Evolutionary conservation across 371 early-diverging fungal genomes (phyloP).

Genomic region (Syncephalis plumigaleata): DNA sequence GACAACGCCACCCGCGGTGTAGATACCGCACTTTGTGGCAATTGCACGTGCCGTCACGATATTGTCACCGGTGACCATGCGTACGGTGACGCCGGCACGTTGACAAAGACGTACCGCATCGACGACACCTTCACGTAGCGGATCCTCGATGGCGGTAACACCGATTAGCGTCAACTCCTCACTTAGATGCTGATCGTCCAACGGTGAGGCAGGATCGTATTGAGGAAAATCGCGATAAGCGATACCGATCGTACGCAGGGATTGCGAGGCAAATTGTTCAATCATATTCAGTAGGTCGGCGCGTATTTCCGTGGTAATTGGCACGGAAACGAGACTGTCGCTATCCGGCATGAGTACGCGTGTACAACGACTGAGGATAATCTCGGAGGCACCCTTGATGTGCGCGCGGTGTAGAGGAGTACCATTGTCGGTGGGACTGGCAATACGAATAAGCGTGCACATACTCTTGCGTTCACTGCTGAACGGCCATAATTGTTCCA

Average conservation of each 20-base stretch:
- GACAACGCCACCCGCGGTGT: slow-evolving; percentile 28
- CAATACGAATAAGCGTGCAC: slow-evolving; percentile 52
- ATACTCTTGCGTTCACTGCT: slow-evolving; percentile 74
- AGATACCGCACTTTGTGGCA: slow-evolving; percentile 50
- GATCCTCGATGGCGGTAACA: slow-evolving; percentile 59
- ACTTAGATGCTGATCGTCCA: slow-evolving; percentile 24
- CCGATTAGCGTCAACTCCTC: slow-evolving; percentile 33
- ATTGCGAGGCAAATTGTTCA: slow-evolving; percentile 40
- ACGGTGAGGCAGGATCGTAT: slow-evolving; percentile 15
- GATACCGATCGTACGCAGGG: slow-evolving; percentile 44
- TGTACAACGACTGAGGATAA: slow-evolving; percentile 25
- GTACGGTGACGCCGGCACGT: slow-evolving; percentile 58
- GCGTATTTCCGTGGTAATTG: slow-evolving; percentile 21
- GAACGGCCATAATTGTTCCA: slow-evolving; percentile 56
- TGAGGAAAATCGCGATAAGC: slow-evolving; percentile 44
- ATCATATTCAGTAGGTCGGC: slow-evolving; percentile 28
- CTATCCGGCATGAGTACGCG: background rate
- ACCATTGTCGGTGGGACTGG: slow-evolving; percentile 3
- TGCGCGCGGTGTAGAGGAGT: slow-evolving; percentile 33
- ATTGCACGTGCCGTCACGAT: slow-evolving; percentile 54
- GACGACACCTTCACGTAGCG: slow-evolving; percentile 43
- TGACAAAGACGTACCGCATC: slow-evolving; percentile 45
- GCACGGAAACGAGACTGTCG: slow-evolving; percentile 1
- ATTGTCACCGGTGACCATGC: slow-evolving; percentile 79
- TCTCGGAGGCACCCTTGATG: slow-evolving; percentile 77